phyloP scores from a whole-genome alignment of 1,284 basidiomycete species.

The Melampsora americana region DNA sequence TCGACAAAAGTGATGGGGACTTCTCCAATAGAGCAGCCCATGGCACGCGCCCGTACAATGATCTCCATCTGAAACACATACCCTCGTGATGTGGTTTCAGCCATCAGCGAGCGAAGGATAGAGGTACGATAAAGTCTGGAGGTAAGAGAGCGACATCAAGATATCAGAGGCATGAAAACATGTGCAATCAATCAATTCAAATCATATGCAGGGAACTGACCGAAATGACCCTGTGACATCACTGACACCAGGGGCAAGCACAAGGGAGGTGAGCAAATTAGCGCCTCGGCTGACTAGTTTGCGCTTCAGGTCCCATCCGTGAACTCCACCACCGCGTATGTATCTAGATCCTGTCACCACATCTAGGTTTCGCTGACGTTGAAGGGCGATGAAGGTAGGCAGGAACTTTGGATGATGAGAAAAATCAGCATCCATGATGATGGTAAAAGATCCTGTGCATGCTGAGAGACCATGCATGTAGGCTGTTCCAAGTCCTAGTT shows the following conservation, averaged over 20 bases:
- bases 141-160: background rate
- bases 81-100: constrained; percentile 74
- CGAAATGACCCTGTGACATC: constrained; percentile 83
- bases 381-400: constrained; percentile 56
- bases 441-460: constrained; percentile 85
- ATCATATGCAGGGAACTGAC: constrained; percentile 56
- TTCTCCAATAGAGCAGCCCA: constrained; percentile 80
- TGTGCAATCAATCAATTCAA: background rate
- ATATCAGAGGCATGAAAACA: background rate
- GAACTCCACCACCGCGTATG: constrained; percentile 69
- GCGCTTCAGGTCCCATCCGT: constrained; percentile 83
- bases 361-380: constrained; percentile 74
- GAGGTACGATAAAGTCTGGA: constrained; percentile 70
- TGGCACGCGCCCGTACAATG: constrained; percentile 78
- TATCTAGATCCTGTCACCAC: constrained; percentile 93
- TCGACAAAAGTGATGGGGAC: constrained; percentile 91
- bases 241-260: constrained; percentile 75
- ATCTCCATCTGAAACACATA: constrained; percentile 98
- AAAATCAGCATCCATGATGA: constrained; percentile 96
- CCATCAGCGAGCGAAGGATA: constrained; percentile 76
- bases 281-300: constrained; percentile 80
- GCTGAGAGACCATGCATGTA: constrained; percentile 86
- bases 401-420: constrained; percentile 66
- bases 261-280: constrained; percentile 78
- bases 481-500: constrained; percentile 64